These are phyloP conservation scores for Backusella tarrabulga DNA, from an alignment of 192 early-diverging fungal species.

Conservation along the genomic window DNA sequence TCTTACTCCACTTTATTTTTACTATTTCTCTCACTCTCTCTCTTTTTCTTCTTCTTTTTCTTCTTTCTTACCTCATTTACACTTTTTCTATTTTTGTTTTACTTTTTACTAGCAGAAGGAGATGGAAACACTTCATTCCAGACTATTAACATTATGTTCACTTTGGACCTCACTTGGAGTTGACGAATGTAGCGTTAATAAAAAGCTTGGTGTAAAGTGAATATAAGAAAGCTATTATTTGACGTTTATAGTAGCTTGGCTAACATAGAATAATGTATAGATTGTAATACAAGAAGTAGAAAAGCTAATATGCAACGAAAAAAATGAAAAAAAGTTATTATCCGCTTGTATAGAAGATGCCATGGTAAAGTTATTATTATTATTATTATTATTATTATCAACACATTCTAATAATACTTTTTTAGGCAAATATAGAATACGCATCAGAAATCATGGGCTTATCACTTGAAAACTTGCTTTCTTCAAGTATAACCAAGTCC, in stretches of 20 bases:
- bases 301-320: slow-evolving; percentile 33
- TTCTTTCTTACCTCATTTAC: not conserved
- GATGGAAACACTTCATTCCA: slow-evolving; percentile 13
- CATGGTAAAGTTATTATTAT: slow-evolving; percentile 34
- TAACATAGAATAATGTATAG: slow-evolving; percentile 24
- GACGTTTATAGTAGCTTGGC: not conserved
- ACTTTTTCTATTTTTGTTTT: not conserved
- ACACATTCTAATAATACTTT: slow-evolving; percentile 4
- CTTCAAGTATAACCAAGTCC: slow-evolving; percentile 4
- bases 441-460: slow-evolving; percentile 29
- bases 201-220: slow-evolving; percentile 14
- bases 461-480: slow-evolving; percentile 28
- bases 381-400: not conserved
- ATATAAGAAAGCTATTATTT: not conserved
- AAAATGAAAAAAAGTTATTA: slow-evolving; percentile 34
- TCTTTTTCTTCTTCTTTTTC: slow-evolving; percentile 37
- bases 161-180: slow-evolving; percentile 14
- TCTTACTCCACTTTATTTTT: not conserved
- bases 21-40: not conserved
- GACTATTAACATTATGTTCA: not conserved
- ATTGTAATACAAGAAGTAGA: slow-evolving; percentile 45
- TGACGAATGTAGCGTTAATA: slow-evolving; percentile 6
- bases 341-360: slow-evolving; percentile 51
- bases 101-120: not conserved
- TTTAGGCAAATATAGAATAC: slow-evolving; percentile 30